phyloP scores from a whole-genome alignment of 176 grass and related monocot genomes.

The Carex littledalei region DNA sequence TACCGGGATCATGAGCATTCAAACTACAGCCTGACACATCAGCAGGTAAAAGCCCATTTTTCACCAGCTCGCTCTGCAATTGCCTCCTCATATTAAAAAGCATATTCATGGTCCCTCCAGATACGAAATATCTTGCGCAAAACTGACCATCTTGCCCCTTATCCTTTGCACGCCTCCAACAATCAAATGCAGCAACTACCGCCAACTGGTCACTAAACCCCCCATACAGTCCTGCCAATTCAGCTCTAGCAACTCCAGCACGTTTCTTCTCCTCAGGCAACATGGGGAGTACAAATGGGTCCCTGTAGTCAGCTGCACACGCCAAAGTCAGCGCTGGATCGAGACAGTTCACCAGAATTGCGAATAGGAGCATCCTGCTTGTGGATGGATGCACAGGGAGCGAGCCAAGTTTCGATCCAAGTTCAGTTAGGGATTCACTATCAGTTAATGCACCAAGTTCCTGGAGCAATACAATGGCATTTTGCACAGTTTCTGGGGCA shows the following conservation, averaged over 20 bases:
- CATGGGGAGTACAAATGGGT: constrained; percentile 76
- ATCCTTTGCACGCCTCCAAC: constrained; percentile 75
- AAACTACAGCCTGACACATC: constrained; percentile 69
- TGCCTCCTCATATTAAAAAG: constrained; percentile 82
- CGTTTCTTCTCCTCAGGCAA: constrained; percentile 57
- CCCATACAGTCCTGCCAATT: constrained; percentile 88
- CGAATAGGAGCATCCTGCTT: constrained; percentile 95
- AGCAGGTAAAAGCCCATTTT: constrained; percentile 76
- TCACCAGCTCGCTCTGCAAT: constrained; percentile 61
- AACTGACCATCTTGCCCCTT: constrained; percentile 73
- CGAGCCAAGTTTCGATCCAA: constrained; percentile 78
- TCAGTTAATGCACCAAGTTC: constrained; percentile 86
- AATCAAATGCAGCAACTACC: constrained; percentile 81
- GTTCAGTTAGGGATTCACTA: constrained; percentile 65
- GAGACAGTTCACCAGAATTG: constrained; percentile 90
- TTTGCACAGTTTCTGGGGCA: constrained; percentile 59
- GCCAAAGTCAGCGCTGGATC: constrained; percentile 92
- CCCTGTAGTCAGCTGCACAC: constrained; percentile 67
- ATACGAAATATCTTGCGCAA: constrained; percentile 73
- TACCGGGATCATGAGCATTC: constrained; percentile 89
- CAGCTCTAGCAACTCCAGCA: constrained; percentile 53
- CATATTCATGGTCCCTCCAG: constrained; percentile 80
- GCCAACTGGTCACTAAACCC: constrained; percentile 88
- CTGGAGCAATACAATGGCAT: constrained; percentile 74
- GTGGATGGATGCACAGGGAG: constrained; percentile 90